Base-by-base conservation (phyloP, 345 rosid genomes). In the Linum trigynum region DNA sequence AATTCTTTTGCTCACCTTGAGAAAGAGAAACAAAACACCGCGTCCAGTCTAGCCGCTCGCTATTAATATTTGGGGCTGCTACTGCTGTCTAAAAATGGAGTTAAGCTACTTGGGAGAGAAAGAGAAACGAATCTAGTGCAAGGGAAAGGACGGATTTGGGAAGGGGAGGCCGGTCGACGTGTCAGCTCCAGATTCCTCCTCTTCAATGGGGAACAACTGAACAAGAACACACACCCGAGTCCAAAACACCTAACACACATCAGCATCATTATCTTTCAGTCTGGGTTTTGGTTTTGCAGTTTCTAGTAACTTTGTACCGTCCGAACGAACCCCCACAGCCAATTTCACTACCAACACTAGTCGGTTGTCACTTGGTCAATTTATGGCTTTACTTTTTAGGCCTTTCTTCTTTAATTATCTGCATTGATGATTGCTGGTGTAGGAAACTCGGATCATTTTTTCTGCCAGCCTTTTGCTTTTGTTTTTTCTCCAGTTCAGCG, bases 301-400 rank as follows among this genome's bases (percentile, higher is more conserved):
- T 23, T 23, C 32, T 23, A 23, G 32, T 23, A 23, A 23, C 32
- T 23, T 23, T 23, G 32, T 23, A 23, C 32, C 32, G 32, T 23
- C 32, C 32, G 32, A 23, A 23, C 32, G 32, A 15, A 16, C 10
- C 57, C 5, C n/a, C 32, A 70, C 7, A 2, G 7, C 59, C 38
- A 61, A 12, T 15, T 32, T 51, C 57, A 32, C 36, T 63, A 36
- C 55, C 10, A 57, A 48, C 86, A 71, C 60, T 72, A 65, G 75
- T 78, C 74, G 66, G 72, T 76, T 80, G 38, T 74, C 75, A 55
- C 75, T 74, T 69, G 80, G 78, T 80, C 87, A 74, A 76, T 72
- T 57, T 48, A 32, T 56, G 75, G 32, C 32, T 80, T 64, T 65
- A 57, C 63, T 61, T 69, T 61, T 5, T 69, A 73, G 77, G 62